Percentiles rank a stretch among this genome's conserved stretches.
These are phyloP conservation scores for Reticulascus tulasneorum DNA, from an alignment of 2,329 filamentous ascomycete species.

Conservation along the genomic window DNA sequence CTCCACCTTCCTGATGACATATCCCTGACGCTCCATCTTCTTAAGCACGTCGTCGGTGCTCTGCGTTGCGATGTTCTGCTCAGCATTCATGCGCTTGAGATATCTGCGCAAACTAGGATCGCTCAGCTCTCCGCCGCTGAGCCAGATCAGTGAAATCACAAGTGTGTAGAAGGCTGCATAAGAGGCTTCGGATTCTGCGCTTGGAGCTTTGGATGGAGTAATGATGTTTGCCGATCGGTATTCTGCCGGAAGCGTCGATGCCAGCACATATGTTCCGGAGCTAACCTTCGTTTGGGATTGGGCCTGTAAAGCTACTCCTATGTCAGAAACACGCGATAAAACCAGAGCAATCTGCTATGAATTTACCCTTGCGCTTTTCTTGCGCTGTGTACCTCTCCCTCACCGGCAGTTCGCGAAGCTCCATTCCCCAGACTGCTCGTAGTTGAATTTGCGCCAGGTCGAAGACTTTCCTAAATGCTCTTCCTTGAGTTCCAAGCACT, in stretches of 20 bases:
- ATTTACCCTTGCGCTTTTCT: slow-evolving; percentile 68
- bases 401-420: slow-evolving; percentile 76
- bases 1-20: slow-evolving; percentile 73
- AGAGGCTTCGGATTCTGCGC: slow-evolving; percentile 64
- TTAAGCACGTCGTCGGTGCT: slow-evolving; percentile 73
- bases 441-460: slow-evolving; percentile 70
- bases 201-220: slow-evolving; percentile 62
- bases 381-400: slow-evolving; percentile 77
- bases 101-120: slow-evolving; percentile 77
- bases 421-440: slow-evolving; percentile 79
- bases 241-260: slow-evolving; percentile 63
- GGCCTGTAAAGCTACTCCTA: slow-evolving; percentile 32
- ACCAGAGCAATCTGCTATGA: not conserved
- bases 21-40: slow-evolving; percentile 75
- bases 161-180: slow-evolving; percentile 81
- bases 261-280: slow-evolving; percentile 73
- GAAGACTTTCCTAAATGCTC: slow-evolving; percentile 75
- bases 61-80: slow-evolving; percentile 68
- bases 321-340: not conserved
- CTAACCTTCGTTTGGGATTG: slow-evolving; percentile 50
- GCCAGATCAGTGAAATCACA: slow-evolving; percentile 70
- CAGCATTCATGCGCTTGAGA: slow-evolving; percentile 69
- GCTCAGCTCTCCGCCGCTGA: slow-evolving; percentile 68
- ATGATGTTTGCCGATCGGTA: slow-evolving; percentile 68
- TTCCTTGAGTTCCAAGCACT: slow-evolving; percentile 69